Evolutionary conservation across 805 yeast species (phyloP).

Genomic region (Lachancea sp.): DNA sequence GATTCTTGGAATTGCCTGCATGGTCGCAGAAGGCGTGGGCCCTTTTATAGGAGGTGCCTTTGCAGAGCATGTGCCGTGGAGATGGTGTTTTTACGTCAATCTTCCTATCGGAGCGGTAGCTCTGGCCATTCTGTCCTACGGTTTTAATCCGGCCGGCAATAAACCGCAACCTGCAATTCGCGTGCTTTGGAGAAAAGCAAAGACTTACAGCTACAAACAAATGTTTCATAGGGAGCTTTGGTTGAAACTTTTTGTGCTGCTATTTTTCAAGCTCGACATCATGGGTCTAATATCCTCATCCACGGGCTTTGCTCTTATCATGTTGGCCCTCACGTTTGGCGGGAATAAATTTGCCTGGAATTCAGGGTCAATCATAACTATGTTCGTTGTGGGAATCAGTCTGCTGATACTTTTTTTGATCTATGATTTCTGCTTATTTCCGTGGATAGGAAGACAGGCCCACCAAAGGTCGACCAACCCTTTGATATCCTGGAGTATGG

Average conservation of each 20-base stretch:
- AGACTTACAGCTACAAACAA: not conserved
- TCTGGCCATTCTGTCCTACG: constrained; percentile 12
- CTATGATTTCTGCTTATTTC: constrained; percentile 35
- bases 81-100: constrained; percentile 72
- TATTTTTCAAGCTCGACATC: constrained; percentile 18
- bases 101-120: constrained; percentile 54
- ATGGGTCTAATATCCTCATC: constrained; percentile 18
- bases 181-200: not conserved
- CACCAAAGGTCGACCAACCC: not conserved
- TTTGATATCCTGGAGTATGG: constrained; percentile 3
- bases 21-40: constrained; percentile 49
- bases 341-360: constrained; percentile 54
- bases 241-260: not conserved
- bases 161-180: not conserved
- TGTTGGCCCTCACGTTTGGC: constrained; percentile 35
- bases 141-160: constrained; percentile 14
- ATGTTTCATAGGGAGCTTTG: not conserved
- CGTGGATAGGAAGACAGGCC: constrained; percentile 1
- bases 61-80: constrained; percentile 52
- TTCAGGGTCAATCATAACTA: constrained; percentile 36
- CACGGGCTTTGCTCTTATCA: constrained; percentile 19
- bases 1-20: constrained; percentile 31
- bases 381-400: constrained; percentile 39
- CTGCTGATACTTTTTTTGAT: constrained; percentile 39
- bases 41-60: constrained; percentile 66